Percentiles rank a stretch among this genome's conserved stretches.
Evolutionary conservation across 345 rosid species (phyloP).

Genomic region (Linum trigynum): DNA sequence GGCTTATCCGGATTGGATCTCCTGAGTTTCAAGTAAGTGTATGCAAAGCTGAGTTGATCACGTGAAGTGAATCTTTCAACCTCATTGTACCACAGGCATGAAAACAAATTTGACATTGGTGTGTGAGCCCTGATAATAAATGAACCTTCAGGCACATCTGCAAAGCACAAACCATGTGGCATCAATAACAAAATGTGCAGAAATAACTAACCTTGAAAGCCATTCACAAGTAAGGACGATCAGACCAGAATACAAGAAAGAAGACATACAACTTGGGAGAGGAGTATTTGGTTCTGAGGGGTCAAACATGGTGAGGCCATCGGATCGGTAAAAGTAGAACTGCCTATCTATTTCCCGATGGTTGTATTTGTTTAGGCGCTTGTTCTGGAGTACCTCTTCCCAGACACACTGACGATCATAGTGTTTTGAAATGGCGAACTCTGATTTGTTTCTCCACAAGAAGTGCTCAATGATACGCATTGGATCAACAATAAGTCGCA

Average conservation of each 20-base stretch:
- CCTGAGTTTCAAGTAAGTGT: slow-evolving; percentile 71
- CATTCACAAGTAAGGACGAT: slow-evolving; percentile 10
- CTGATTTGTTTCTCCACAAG: slow-evolving; percentile 72
- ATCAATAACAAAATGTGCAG: slow-evolving; percentile 8
- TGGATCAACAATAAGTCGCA: slow-evolving; percentile 79
- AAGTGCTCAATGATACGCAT: slow-evolving; percentile 70
- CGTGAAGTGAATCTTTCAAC: slow-evolving; percentile 85
- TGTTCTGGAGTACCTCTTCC: slow-evolving; percentile 88
- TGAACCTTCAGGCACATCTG: slow-evolving; percentile 98
- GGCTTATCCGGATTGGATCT: slow-evolving; percentile 63
- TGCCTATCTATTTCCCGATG: slow-evolving; percentile 72
- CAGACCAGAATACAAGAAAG: slow-evolving; percentile 2
- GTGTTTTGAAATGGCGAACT: slow-evolving; percentile 93
- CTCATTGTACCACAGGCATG: slow-evolving; percentile 94
- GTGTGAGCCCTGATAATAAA: slow-evolving; percentile 83
- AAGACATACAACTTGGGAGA: slow-evolving; percentile 77
- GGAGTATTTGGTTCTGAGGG: slow-evolving; percentile 45
- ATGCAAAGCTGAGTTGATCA: slow-evolving; percentile 92
- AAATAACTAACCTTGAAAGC: background rate
- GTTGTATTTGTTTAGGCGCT: slow-evolving; percentile 65
- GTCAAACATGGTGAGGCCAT: slow-evolving; percentile 72
- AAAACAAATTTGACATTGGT: slow-evolving; percentile 86
- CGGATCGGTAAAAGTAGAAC: slow-evolving; percentile 54
- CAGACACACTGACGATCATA: slow-evolving; percentile 92
- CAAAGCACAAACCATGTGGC: slow-evolving; percentile 17